Evolutionary conservation across 495 filamentous ascomycete genomes (phyloP).

Genomic region (Barbatosphaeria neglecta): DNA sequence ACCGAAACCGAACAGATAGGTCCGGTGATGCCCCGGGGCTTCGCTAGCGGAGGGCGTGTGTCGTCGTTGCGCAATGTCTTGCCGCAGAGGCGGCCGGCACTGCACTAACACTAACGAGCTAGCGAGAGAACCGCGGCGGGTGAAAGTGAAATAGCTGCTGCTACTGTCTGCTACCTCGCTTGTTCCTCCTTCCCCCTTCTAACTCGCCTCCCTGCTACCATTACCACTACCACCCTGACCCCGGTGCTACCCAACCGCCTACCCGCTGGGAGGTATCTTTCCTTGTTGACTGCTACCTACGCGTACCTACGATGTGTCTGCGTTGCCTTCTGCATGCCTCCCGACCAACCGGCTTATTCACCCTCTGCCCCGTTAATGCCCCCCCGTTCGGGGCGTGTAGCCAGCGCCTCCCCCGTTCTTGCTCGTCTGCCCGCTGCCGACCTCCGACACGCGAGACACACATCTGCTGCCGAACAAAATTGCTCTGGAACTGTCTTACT

Average conservation of each 20-base stretch:
- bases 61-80: not conserved
- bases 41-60: not conserved
- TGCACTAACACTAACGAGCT: no score
- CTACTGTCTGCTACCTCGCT: not conserved
- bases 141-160: not conserved
- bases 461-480: slow-evolving; percentile 11
- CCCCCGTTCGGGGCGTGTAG: not conserved
- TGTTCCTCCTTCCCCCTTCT: not conserved
- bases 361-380: not conserved
- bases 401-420: not conserved
- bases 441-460: slow-evolving; percentile 12
- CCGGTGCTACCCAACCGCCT: not conserved
- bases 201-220: not conserved
- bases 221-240: not conserved
- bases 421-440: slow-evolving; percentile 4
- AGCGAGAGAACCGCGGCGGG: not conserved
- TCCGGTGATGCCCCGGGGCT: not conserved
- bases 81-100: not conserved
- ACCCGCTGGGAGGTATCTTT: not conserved
- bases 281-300: no score
- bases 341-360: not conserved
- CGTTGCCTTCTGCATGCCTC: not conserved
- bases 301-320: no score
- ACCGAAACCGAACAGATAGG: no score
- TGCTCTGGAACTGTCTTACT: slow-evolving; percentile 13